Percentiles rank a stretch among this genome's conserved stretches.
phyloP scores from a whole-genome alignment of 257 asterid species.

The Oldenlandia corymbosa region DNA sequence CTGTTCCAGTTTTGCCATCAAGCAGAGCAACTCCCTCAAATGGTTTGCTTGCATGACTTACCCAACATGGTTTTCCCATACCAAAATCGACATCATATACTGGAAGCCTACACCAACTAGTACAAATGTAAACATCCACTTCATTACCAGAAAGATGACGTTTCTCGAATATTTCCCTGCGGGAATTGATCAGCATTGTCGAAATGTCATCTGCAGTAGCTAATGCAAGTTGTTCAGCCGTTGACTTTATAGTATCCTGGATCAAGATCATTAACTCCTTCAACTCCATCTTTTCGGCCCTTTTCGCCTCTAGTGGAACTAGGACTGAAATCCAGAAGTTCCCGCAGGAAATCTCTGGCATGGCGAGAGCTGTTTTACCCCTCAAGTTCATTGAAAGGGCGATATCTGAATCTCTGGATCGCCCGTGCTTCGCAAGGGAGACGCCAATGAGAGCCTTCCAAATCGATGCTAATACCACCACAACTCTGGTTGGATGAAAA shows the following conservation, averaged over 20 bases:
- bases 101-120: conserved; percentile 18
- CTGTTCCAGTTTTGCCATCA: conserved; percentile 14
- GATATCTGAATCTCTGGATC: conserved; percentile 5
- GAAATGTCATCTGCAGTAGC: conserved; percentile 14
- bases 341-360: conserved; percentile 1
- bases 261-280: neutral
- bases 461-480: conserved; percentile 7
- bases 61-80: conserved; percentile 31
- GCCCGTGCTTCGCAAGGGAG: conserved; percentile 5
- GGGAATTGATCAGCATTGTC: neutral
- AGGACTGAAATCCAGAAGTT: conserved; percentile 5
- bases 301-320: neutral
- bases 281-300: neutral
- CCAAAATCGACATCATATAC: conserved; percentile 22
- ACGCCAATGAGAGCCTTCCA: conserved; percentile 20
- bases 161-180: neutral
- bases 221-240: neutral
- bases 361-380: conserved; percentile 3
- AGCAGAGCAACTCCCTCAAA: neutral
- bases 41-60: conserved; percentile 8
- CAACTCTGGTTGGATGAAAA: conserved; percentile 4
- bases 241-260: neutral
- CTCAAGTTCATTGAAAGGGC: conserved; percentile 11
- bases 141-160: neutral
- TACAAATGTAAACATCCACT: neutral